Evolutionary conservation across 805 yeast genomes (phyloP), one percentile per base, ranked within the genome.

Genomic region (Starmerella etchellsii): DNA sequence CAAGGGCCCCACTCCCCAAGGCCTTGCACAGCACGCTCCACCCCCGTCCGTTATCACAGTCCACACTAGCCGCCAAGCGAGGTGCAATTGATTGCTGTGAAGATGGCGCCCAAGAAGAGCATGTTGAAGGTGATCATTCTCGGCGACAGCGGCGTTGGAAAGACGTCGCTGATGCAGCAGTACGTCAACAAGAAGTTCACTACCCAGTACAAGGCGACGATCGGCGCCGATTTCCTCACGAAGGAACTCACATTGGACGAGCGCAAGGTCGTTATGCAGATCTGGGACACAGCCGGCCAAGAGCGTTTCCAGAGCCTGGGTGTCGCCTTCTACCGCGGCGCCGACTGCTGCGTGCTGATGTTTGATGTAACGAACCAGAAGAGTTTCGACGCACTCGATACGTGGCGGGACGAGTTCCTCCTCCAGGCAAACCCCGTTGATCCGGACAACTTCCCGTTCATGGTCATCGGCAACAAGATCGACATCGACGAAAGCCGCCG

Each of bases 241-340:
- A 88, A 87, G 61, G 97, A 88, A 55, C 74, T 88, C 44, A 66
- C 70, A 22, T 73, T 91, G 43, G 97, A 91, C 59, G 91, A 80
- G 60, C 80, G 79, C 54, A 72, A 73, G 49, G 85, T 79, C 8
- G 76, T 83, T 19, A 69, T 80, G 70, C 70, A 66, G 51, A 80
- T 91, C 41, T 88, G 98, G 98, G 98, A 88, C 58, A 88, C 98
- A 32, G 97, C 97, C 7, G 98, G 98, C 28, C 98, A 88, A 66
- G 98, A 88, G 63, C 72, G 98, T 55, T 88, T 88, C 70, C 97
- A 91, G 64, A 79, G 93, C 43, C 68, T 88, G 47, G 97, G 97
- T 14, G 96, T 88, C 33, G 97, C 97, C 0, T 88, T 88, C 60
- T 88, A 91, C 62, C 70, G 98, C 54, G 97, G 97, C 28, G 95